phyloP scores from a whole-genome alignment of 169 alveolate genomes.

The Eimeria falciformis region DNA sequence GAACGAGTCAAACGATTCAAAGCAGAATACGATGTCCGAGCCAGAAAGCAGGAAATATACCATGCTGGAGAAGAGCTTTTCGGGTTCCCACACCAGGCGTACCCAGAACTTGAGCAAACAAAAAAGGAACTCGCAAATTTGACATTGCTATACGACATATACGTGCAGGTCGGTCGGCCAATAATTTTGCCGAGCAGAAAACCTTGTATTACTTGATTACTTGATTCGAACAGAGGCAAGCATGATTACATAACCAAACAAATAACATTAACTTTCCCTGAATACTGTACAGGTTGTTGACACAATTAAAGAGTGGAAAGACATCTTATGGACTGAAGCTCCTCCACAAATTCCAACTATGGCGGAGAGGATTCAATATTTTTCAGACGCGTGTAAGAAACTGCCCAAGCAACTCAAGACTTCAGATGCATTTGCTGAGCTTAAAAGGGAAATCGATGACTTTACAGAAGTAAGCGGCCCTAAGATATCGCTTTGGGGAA shows the following conservation, averaged over 20 bases:
- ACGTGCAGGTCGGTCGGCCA: slow-evolving; percentile 81
- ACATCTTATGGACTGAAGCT: slow-evolving; percentile 93
- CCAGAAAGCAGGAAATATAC: slow-evolving; percentile 92
- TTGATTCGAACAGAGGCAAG: no score
- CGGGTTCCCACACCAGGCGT: slow-evolving; percentile 94
- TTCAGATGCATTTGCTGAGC: slow-evolving; percentile 95
- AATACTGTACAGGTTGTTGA: slow-evolving; percentile 86
- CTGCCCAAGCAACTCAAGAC: slow-evolving; percentile 95
- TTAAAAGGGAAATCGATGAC: slow-evolving; percentile 93
- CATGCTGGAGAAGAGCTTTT: slow-evolving; percentile 95
- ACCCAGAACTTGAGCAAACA: slow-evolving; percentile 96
- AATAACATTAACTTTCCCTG: no score
- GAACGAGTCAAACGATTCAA: slow-evolving; percentile 90
- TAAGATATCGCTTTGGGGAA: neutral
- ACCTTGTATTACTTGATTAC: neutral
- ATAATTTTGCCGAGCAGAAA: neutral
- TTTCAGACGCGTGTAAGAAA: slow-evolving; percentile 91
- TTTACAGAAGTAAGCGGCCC: slow-evolving; percentile 84
- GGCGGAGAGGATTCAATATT: slow-evolving; percentile 87
- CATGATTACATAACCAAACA: no score
- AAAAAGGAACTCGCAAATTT: slow-evolving; percentile 93
- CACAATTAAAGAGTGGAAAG: slow-evolving; percentile 94
- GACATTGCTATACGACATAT: slow-evolving; percentile 94
- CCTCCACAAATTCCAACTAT: slow-evolving; percentile 91
- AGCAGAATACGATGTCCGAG: slow-evolving; percentile 86